Conservation (phyloP, 176 grass and related monocot species). For the Coix lacrymajobi region DNA sequence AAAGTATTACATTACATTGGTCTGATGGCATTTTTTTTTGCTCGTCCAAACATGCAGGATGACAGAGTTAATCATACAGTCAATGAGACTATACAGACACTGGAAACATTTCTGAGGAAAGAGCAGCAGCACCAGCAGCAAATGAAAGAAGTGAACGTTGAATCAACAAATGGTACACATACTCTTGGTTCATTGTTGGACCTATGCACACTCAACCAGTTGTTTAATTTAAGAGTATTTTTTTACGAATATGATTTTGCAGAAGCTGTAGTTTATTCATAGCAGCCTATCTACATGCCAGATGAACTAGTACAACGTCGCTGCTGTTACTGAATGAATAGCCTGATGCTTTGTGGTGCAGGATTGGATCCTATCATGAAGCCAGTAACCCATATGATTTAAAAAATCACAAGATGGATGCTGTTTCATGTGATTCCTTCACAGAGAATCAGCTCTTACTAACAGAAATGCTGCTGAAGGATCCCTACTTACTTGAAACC, state of each 20-base stretch:
- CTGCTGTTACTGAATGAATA: not conserved
- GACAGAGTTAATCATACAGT: not conserved
- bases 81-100: not conserved
- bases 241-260: not conserved
- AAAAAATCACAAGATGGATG: not conserved
- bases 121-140: slow-evolving; percentile 15
- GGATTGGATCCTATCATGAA: slow-evolving; percentile 13
- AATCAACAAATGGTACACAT: slow-evolving; percentile 36
- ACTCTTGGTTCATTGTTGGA: not conserved
- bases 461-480: slow-evolving; percentile 39
- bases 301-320: not conserved
- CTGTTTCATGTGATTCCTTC: slow-evolving; percentile 34
- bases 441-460: slow-evolving; percentile 62
- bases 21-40: not conserved
- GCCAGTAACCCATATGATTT: not conserved
- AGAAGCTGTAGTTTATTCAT: not conserved
- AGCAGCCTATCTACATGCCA: not conserved
- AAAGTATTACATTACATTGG: not conserved
- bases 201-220: not conserved
- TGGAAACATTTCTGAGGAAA: not conserved
- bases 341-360: slow-evolving; percentile 26
- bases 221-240: not conserved
- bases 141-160: slow-evolving; percentile 4
- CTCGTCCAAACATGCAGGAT: slow-evolving; percentile 28
- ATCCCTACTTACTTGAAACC: slow-evolving; percentile 57